Conservation (phyloP, 108 stramenopile genomes). For the Fragilariopsis cylindrus region DNA sequence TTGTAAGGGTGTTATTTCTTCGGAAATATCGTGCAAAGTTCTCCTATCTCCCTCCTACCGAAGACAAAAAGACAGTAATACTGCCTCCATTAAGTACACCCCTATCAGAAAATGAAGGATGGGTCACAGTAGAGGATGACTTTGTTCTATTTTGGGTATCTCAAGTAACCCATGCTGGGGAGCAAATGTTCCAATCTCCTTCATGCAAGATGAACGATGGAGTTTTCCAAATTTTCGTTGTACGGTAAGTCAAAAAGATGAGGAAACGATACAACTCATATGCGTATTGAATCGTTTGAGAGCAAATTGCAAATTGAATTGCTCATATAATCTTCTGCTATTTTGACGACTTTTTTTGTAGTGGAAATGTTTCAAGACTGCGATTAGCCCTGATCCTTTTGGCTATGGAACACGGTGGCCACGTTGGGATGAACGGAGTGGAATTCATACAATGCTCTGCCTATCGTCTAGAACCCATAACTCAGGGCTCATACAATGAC, state of each 20-base stretch:
- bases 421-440: slow-evolving; percentile 50
- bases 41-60: slow-evolving; percentile 62
- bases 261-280: neutral
- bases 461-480: slow-evolving; percentile 72
- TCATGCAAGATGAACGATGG: slow-evolving; percentile 71
- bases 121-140: slow-evolving; percentile 69
- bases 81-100: slow-evolving; percentile 61
- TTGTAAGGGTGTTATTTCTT: slow-evolving; percentile 56
- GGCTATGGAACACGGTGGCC: slow-evolving; percentile 69
- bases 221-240: slow-evolving; percentile 73
- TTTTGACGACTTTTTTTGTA: neutral
- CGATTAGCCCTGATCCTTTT: slow-evolving; percentile 61
- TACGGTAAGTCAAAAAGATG: slow-evolving; percentile 46
- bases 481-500: slow-evolving; percentile 68
- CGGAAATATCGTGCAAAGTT: slow-evolving; percentile 67
- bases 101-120: slow-evolving; percentile 43
- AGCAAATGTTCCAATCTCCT: slow-evolving; percentile 65
- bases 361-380: slow-evolving; percentile 47
- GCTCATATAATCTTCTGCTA: slow-evolving; percentile 1
- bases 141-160: slow-evolving; percentile 87
- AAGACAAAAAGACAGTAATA: neutral
- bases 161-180: slow-evolving; percentile 68
- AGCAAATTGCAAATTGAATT: neutral
- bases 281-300: neutral
- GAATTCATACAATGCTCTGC: slow-evolving; percentile 78